Conservation (phyloP, 768 basidiomycete genomes). For the Podaxis sp. region DNA sequence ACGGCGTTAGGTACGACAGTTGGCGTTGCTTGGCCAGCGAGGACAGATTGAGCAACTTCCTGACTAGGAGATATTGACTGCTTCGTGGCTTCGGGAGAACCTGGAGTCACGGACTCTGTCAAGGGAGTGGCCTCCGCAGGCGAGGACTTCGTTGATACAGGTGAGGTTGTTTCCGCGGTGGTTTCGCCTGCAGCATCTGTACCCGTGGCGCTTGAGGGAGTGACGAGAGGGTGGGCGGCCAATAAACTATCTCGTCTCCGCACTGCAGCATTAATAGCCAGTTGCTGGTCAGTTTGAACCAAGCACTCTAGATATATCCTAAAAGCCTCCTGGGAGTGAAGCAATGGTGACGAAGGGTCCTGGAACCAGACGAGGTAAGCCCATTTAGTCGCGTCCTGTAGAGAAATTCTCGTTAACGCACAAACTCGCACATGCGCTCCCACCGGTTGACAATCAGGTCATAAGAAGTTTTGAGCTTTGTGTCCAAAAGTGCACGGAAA, state of each 20-base stretch:
- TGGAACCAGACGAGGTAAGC: conserved; percentile 24
- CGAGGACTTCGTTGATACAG: conserved; percentile 9
- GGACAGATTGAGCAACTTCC: conserved; percentile 44
- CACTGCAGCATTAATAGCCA: conserved; percentile 62
- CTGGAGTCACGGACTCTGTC: conserved; percentile 11
- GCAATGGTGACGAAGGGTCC: conserved; percentile 66
- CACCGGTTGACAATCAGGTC: conserved; percentile 73
- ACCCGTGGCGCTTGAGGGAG: conserved; percentile 6
- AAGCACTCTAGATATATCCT: conserved; percentile 71
- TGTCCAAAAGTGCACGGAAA: conserved; percentile 61
- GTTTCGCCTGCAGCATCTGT: neutral
- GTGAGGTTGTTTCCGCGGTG: conserved; percentile 11
- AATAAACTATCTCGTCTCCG: conserved; percentile 64
- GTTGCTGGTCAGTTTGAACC: conserved; percentile 49
- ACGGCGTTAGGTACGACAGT: conserved; percentile 19
- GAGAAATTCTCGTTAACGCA: conserved; percentile 33
- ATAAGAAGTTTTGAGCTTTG: conserved; percentile 62
- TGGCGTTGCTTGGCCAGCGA: conserved; percentile 28
- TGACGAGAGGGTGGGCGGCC: conserved; percentile 24
- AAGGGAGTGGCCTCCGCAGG: conserved; percentile 15
- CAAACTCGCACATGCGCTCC: conserved; percentile 83
- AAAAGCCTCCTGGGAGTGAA: conserved; percentile 70
- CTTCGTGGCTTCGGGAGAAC: conserved; percentile 10
- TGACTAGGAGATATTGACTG: conserved; percentile 27
- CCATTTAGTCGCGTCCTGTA: neutral